Conservation (phyloP, 2,329 filamentous ascomycete species). For the Diaporthe sp. region DNA sequence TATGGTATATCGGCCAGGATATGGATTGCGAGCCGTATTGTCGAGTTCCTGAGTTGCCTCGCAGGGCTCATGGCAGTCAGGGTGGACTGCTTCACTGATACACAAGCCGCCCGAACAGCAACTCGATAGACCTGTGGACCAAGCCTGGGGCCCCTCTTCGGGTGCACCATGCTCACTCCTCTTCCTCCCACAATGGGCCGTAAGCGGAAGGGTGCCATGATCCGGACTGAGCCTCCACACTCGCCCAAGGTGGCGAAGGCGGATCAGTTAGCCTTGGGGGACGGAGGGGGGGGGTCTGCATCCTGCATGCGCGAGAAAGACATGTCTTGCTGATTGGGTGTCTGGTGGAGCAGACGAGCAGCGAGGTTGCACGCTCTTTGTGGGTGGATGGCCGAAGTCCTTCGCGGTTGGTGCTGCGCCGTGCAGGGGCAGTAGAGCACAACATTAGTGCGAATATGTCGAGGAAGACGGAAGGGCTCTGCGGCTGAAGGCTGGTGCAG, state of each 20-base stretch:
- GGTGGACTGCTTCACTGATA: neutral
- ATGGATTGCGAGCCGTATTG: neutral
- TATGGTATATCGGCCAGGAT: neutral
- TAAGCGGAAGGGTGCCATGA: conserved; percentile 27
- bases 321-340: conserved; percentile 33
- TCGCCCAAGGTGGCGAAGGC: conserved; percentile 36
- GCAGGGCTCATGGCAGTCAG: neutral
- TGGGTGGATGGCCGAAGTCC: conserved; percentile 29
- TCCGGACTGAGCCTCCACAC: conserved; percentile 3
- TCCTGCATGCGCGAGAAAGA: conserved; percentile 33
- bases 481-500: conserved; percentile 30
- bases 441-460: conserved; percentile 7
- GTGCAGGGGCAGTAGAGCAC: conserved; percentile 9
- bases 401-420: conserved; percentile 29
- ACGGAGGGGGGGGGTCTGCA: neutral
- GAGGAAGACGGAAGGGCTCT: neutral
- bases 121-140: neutral
- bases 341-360: conserved; percentile 17
- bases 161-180: neutral
- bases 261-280: conserved; percentile 20
- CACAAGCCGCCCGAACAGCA: neutral
- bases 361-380: conserved; percentile 23
- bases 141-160: conserved; percentile 3
- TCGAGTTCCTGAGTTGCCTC: neutral
- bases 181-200: neutral